Conservation (phyloP, 202 grass and related monocot species). For the Setaria italica region DNA sequence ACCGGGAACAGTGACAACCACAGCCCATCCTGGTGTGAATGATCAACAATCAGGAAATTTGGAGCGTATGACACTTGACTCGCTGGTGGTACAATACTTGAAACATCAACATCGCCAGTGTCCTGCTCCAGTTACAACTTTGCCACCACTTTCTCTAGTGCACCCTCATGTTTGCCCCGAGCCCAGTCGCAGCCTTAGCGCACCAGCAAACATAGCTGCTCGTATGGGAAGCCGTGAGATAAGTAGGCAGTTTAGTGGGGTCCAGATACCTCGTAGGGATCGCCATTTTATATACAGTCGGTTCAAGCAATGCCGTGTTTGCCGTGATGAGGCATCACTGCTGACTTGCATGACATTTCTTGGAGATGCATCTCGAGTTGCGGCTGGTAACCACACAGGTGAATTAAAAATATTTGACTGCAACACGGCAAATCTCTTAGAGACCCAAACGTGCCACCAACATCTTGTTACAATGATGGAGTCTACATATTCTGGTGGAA, state of each 20-base stretch:
- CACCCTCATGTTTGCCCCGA: slow-evolving; percentile 94
- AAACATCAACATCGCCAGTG: slow-evolving; percentile 98
- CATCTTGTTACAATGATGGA: slow-evolving; percentile 73
- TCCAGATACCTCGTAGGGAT: slow-evolving; percentile 81
- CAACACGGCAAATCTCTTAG: slow-evolving; percentile 78
- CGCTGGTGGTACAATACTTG: slow-evolving; percentile 91
- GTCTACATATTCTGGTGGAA: slow-evolving; percentile 59
- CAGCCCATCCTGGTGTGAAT: slow-evolving; percentile 55
- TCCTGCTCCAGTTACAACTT: slow-evolving; percentile 94
- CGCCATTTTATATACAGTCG: slow-evolving; percentile 98
- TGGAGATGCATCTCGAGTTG: slow-evolving; percentile 79
- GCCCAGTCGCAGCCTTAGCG: slow-evolving; percentile 78
- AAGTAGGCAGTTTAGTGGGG: slow-evolving; percentile 79
- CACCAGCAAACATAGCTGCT: slow-evolving; percentile 81
- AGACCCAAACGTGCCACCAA: slow-evolving; percentile 75
- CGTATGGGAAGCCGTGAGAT: slow-evolving; percentile 80
- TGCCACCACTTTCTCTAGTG: slow-evolving; percentile 89
- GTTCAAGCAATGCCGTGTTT: slow-evolving; percentile 89
- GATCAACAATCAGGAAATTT: slow-evolving; percentile 68
- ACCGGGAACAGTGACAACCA: slow-evolving; percentile 54
- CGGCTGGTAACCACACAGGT: slow-evolving; percentile 75
- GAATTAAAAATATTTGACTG: slow-evolving; percentile 95
- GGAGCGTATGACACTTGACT: slow-evolving; percentile 91
- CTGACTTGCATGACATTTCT: slow-evolving; percentile 96
- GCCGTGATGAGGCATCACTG: slow-evolving; percentile 77